A percentile compares a stretch with the other conserved stretches of the same genome.
Conservation (phyloP, 495 filamentous ascomycete genomes). For the Xylaria sp. region DNA sequence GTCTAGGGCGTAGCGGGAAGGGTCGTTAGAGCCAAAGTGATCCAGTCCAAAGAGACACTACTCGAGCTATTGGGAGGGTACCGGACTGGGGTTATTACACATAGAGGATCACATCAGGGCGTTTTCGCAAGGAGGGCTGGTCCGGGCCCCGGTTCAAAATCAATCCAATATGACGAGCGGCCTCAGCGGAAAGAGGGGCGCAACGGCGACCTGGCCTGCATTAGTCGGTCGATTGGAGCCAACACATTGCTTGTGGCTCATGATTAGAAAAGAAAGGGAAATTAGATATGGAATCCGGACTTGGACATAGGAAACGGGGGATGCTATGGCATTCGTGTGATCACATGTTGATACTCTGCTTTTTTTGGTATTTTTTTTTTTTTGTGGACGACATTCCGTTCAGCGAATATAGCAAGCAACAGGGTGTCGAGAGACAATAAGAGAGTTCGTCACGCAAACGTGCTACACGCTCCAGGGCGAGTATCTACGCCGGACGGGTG, state of each 20-base stretch:
- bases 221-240: neutral
- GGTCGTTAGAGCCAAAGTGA: neutral
- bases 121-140: neutral
- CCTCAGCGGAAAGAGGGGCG: neutral
- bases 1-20: neutral
- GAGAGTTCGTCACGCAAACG: constrained; percentile 3
- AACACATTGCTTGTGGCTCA: neutral
- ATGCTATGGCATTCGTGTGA: neutral
- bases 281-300: constrained; percentile 2
- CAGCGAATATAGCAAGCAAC: constrained; percentile 17
- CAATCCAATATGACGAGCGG: neutral
- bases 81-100: neutral
- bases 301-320: constrained; percentile 4
- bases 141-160: neutral
- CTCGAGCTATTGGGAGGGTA: neutral
- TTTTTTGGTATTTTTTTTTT: constrained; percentile 5
- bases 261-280: neutral
- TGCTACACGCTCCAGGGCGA: neutral
- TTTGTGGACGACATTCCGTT: neutral
- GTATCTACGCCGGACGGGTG: neutral
- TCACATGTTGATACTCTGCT: neutral
- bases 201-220: neutral
- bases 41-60: neutral
- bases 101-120: constrained; percentile 8
- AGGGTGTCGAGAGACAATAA: neutral